Evolutionary conservation across 345 rosid genomes (phyloP), one percentile per base, ranked within the genome.

Genomic region (Eucalyptus erythrocorys): DNA sequence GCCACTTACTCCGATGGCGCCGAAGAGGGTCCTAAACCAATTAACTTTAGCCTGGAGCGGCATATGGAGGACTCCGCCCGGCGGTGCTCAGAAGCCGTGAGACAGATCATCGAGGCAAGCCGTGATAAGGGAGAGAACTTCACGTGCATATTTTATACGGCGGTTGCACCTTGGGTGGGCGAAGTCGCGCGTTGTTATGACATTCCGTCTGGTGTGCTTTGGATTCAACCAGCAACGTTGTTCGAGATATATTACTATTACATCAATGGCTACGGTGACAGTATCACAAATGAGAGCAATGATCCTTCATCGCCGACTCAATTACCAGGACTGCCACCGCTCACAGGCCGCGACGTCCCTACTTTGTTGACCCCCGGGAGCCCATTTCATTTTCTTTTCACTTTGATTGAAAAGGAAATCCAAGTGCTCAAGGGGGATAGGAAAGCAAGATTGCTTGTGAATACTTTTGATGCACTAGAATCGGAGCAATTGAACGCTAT

Each of bases 211-310:
- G 89, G 91, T 0, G 88, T 94, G 4, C 92, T 96, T 19, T 96
- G 99, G 97, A 91, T 88, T n/a, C 98, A 97, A 37, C 94, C 98
- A 0, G 97, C 99, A 1, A 92, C 94, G 2, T 93, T 95, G 26
- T 90, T 97, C 2, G 94, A 89, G 86, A 89, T 95, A 84, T 96
- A 95, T 87, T 92, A 95, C 87, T 92, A 93, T 89, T 92, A 92
- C 92, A 93, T 94, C 82, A 87, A 92, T 80, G 92, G 94, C 7
- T 93, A 91, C 6, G 88, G 42, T 8, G 93, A 91, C 32, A 42
- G 47, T 7, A 91, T 95, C 66, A 45, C 34, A 7, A 59, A 79
- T 48, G 89, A 87, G 10, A 81, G 86, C 85, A 51, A 76, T 27
- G 92, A 89, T 27, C 89, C 84, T 1, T 55, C 91, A 6, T 34